phyloP scores from a whole-genome alignment of 2,329 filamentous ascomycete genomes.

The Penicillium sp. region DNA sequence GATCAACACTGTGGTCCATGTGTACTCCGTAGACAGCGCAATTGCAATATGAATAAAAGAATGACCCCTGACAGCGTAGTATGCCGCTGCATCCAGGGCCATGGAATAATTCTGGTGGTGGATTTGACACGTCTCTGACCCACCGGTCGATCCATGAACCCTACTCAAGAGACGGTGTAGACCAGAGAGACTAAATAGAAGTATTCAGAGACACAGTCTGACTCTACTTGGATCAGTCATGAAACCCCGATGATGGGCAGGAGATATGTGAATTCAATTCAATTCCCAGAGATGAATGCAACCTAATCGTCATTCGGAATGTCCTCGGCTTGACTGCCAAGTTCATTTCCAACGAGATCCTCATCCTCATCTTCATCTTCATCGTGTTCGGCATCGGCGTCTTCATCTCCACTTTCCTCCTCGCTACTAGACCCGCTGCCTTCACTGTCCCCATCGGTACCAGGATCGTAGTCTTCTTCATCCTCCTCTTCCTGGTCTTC shows the following conservation, averaged over 20 bases:
- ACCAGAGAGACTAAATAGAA: too few species aligned
- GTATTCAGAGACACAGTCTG: too few species aligned
- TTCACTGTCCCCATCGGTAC: conserved; percentile 46
- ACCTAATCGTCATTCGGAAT: conserved; percentile 29
- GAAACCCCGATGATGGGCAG: too few species aligned
- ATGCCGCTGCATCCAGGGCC: background rate
- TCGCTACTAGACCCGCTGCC: conserved; percentile 44
- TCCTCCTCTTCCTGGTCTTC: conserved; percentile 44
- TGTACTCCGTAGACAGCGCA: background rate
- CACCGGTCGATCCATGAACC: conserved; percentile 9
- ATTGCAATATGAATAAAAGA: conserved; percentile 1
- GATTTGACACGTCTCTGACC: conserved; percentile 23
- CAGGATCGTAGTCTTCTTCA: conserved; percentile 49
- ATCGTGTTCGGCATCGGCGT: conserved; percentile 22
- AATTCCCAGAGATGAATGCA: background rate
- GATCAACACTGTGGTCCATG: background rate
- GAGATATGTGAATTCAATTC: background rate
- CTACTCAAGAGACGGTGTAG: conserved; percentile 9
- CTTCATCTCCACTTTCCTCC: conserved; percentile 35
- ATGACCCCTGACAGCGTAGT: conserved; percentile 6
- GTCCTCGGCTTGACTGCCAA: conserved; percentile 43
- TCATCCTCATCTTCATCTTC: conserved; percentile 28
- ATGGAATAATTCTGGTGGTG: conserved; percentile 2
- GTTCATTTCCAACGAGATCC: conserved; percentile 39
- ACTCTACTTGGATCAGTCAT: too few species aligned